These are phyloP conservation scores for Cajanus cajan DNA, from an alignment of 306 rosid species.

Conservation along the genomic window DNA sequence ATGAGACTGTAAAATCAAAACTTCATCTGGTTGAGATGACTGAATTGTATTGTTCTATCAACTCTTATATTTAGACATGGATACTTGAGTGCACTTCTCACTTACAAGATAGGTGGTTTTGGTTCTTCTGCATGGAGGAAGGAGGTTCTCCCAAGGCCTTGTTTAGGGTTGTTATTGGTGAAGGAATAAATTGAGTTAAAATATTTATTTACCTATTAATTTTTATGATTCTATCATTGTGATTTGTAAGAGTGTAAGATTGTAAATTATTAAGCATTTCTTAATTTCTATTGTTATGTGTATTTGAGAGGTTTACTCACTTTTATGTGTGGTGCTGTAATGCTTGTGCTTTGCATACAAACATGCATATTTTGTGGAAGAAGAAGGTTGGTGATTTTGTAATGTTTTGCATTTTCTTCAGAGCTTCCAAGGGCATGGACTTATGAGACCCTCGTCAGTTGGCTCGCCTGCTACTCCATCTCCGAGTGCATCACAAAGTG, in stretches of 20 bases:
- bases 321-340: slow-evolving; percentile 1
- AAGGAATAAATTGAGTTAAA: not conserved
- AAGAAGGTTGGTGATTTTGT: slow-evolving; percentile 1
- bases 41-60: not conserved
- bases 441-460: slow-evolving; percentile 60
- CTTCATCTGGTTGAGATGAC: not conserved
- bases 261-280: not conserved
- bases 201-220: not conserved
- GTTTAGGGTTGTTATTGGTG: not conserved
- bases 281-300: not conserved
- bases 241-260: not conserved
- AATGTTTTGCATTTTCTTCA: slow-evolving; percentile 32
- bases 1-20: not conserved
- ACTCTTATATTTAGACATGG: not conserved
- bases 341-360: not conserved
- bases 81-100: not conserved
- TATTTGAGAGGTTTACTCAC: not conserved
- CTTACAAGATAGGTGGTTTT: not conserved
- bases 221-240: not conserved
- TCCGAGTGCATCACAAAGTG: slow-evolving; percentile 59
- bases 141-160: not conserved
- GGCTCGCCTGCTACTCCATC: slow-evolving; percentile 64
- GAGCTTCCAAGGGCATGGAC: slow-evolving; percentile 85
- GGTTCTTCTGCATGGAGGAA: not conserved
- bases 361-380: not conserved